phyloP scores from a whole-genome alignment of 768 basidiomycete species.

The Boletus speciosus region DNA sequence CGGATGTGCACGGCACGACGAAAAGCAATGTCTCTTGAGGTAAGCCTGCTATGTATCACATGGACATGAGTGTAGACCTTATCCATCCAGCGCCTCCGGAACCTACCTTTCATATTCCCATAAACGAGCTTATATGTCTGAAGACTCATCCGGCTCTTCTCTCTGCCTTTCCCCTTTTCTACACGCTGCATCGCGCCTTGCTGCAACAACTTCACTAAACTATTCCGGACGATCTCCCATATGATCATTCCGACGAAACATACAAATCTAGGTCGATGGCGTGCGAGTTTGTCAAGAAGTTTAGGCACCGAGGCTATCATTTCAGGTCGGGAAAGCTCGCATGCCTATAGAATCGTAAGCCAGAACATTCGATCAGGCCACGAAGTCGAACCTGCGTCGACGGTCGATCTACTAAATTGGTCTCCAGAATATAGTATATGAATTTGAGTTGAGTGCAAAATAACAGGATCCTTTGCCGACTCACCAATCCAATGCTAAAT shows the following conservation, averaged over 20 bases:
- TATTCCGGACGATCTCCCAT: constrained; percentile 41
- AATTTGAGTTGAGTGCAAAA: not conserved
- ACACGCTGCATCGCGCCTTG: not conserved
- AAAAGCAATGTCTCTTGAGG: constrained; percentile 64
- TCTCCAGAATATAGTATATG: constrained; percentile 39
- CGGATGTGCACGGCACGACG: constrained; percentile 75
- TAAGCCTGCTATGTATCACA: not conserved
- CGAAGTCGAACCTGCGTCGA: constrained; percentile 51
- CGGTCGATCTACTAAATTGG: constrained; percentile 70
- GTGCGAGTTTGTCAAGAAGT: constrained; percentile 57
- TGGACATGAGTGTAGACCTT: not conserved
- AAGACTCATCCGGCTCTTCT: constrained; percentile 18
- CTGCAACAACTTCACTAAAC: constrained; percentile 28
- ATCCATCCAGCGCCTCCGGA: not conserved
- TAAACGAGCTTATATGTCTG: constrained; percentile 24
- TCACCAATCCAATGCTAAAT: constrained; percentile 65
- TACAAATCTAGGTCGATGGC: constrained; percentile 58
- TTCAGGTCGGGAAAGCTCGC: constrained; percentile 52
- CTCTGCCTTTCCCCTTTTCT: constrained; percentile 5
- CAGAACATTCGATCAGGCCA: not conserved
- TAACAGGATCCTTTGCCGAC: constrained; percentile 18
- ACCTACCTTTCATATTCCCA: constrained; percentile 7
- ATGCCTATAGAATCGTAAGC: constrained; percentile 38
- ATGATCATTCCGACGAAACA: constrained; percentile 81
- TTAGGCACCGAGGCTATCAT: constrained; percentile 50